These are phyloP conservation scores for Cucurbitaria berberidis DNA, from an alignment of 2,329 filamentous ascomycete species.

Conservation along the genomic window DNA sequence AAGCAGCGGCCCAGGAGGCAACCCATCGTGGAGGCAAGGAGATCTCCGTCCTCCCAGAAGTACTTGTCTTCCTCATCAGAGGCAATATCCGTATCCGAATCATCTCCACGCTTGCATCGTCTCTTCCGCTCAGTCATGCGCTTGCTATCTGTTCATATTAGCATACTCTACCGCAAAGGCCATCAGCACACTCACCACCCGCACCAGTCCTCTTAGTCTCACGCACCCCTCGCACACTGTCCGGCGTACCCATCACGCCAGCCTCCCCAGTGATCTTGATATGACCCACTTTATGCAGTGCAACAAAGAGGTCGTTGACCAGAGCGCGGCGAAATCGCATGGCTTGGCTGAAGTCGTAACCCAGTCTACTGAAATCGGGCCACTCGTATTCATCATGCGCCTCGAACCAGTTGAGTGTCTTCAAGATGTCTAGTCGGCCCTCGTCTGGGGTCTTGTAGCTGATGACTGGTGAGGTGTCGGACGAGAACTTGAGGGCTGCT, in stretches of 20 bases:
- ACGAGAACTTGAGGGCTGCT: slow-evolving; percentile 15
- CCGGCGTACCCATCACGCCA: not conserved
- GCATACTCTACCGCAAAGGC: not conserved
- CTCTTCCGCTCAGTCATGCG: not conserved
- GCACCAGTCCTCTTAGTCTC: not conserved
- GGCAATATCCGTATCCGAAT: not conserved
- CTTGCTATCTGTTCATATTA: not conserved
- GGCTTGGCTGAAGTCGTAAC: slow-evolving; percentile 20
- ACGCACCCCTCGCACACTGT: not conserved
- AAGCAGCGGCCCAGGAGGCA: too few relatives aligned
- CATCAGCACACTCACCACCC: not conserved
- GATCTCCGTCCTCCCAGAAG: not conserved
- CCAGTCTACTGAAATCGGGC: slow-evolving; percentile 18
- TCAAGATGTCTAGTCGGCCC: slow-evolving; percentile 15
- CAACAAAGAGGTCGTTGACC: slow-evolving; percentile 19
- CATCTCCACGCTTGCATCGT: not conserved
- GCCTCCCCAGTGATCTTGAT: slow-evolving; percentile 1
- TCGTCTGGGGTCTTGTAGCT: slow-evolving; percentile 11
- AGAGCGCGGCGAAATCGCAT: slow-evolving; percentile 25
- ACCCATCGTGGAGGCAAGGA: not conserved
- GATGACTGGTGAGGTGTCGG: not conserved
- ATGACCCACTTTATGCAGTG: slow-evolving; percentile 12
- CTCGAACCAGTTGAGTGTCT: slow-evolving; percentile 21
- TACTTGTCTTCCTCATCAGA: not conserved
- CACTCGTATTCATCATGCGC: slow-evolving; percentile 21